A percentile compares a stretch with the other conserved stretches of the same genome.
phyloP scores from a whole-genome alignment of 176 grass and related monocot species.

The Urochloa ruziziensis region DNA sequence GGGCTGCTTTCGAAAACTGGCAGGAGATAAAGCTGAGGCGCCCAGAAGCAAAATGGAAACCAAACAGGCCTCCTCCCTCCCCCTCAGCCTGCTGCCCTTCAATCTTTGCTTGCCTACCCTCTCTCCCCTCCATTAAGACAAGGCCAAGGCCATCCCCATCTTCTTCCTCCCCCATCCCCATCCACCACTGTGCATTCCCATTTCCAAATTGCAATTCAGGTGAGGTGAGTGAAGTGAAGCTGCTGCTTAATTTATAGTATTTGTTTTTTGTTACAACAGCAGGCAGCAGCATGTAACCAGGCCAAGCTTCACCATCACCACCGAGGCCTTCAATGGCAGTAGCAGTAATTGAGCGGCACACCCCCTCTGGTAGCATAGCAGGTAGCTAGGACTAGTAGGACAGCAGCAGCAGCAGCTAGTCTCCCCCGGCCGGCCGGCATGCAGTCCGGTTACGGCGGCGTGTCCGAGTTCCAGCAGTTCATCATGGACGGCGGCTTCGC shows the following conservation, averaged over 20 bases:
- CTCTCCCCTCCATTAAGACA: not conserved
- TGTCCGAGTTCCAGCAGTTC: slow-evolving; percentile 86
- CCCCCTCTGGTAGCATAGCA: not conserved
- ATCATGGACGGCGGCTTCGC: slow-evolving; percentile 63
- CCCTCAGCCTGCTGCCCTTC: no score
- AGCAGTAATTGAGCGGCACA: not conserved
- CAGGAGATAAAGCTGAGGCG: slow-evolving; percentile 38
- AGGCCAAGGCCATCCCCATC: not conserved
- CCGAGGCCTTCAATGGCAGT: not conserved
- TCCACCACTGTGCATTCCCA: not conserved
- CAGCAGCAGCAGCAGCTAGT: no score
- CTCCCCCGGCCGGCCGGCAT: slow-evolving; percentile 17
- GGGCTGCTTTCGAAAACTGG: slow-evolving; percentile 27
- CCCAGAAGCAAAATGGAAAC: slow-evolving; percentile 33
- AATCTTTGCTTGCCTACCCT: not conserved
- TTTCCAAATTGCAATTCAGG: not conserved
- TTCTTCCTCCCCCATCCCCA: not conserved
- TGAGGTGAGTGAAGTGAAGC: no score
- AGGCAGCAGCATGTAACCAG: not conserved
- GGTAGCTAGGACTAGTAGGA: not conserved
- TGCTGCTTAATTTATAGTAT: no score
- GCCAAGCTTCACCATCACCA: not conserved
- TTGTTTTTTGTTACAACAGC: not conserved
- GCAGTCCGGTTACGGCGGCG: slow-evolving; percentile 83
- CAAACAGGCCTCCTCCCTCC: not conserved